phyloP scores from a whole-genome alignment of 2,329 filamentous ascomycete genomes.

The Escovopsis sp. region DNA sequence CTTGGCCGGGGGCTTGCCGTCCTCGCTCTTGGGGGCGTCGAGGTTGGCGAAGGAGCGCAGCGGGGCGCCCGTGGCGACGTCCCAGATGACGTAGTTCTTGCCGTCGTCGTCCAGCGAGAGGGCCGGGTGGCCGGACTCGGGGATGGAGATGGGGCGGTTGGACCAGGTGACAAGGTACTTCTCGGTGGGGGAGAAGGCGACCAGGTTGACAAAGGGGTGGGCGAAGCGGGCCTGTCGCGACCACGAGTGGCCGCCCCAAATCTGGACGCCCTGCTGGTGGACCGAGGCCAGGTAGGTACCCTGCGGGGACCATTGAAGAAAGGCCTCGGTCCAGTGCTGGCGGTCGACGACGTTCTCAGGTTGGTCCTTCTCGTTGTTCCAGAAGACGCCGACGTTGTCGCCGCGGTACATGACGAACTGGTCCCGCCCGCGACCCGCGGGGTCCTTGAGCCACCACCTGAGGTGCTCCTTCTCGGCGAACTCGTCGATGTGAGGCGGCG shows the following conservation, averaged over 20 bases:
- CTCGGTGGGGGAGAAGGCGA: slow-evolving; percentile 89
- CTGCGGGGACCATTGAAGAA: slow-evolving; percentile 93
- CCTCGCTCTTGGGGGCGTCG: slow-evolving; percentile 48
- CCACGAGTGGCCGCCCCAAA: slow-evolving; percentile 90
- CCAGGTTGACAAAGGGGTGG: slow-evolving; percentile 86
- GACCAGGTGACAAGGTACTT: slow-evolving; percentile 96
- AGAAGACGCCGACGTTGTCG: slow-evolving; percentile 87
- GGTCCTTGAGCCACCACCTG: slow-evolving; percentile 81
- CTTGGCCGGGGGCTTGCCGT: slow-evolving; percentile 60
- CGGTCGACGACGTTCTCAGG: slow-evolving; percentile 85
- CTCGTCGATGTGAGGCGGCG: slow-evolving; percentile 61
- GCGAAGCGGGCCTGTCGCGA: slow-evolving; percentile 82
- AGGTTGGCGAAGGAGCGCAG: slow-evolving; percentile 88
- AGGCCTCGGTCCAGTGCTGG: slow-evolving; percentile 93
- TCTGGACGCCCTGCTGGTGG: slow-evolving; percentile 88
- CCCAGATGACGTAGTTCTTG: slow-evolving; percentile 99
- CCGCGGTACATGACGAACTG: slow-evolving; percentile 91
- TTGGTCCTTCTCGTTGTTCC: slow-evolving; percentile 90
- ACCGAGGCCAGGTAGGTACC: slow-evolving; percentile 91
- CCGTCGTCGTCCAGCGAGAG: slow-evolving; percentile 86
- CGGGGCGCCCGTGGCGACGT: slow-evolving; percentile 76
- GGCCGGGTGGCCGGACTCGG: slow-evolving; percentile 72
- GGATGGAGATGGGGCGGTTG: slow-evolving; percentile 78
- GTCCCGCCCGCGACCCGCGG: slow-evolving; percentile 65
- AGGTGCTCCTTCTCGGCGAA: slow-evolving; percentile 91